phyloP scores from a whole-genome alignment of 2,329 filamentous ascomycete species.

The Colletotrichum incanum region DNA sequence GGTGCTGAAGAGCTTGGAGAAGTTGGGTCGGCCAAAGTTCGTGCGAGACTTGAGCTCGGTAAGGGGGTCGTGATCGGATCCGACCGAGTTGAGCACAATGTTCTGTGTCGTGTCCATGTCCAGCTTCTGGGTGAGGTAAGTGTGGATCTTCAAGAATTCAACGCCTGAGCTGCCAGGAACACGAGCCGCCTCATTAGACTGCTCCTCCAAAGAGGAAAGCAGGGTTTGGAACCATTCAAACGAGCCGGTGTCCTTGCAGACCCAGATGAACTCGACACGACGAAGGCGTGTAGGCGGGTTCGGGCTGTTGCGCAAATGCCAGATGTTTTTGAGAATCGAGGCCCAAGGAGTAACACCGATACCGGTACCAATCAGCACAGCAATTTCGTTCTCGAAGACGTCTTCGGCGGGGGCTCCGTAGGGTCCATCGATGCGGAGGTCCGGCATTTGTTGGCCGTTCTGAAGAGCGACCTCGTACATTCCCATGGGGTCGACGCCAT shows the following conservation, averaged over 20 bases:
- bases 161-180: conserved; percentile 77
- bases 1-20: conserved; percentile 81
- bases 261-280: conserved; percentile 99
- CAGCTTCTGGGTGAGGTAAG: conserved; percentile 94
- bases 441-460: conserved; percentile 93
- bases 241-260: conserved; percentile 94
- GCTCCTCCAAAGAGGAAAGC: conserved; percentile 89
- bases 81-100: conserved; percentile 96
- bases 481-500: conserved; percentile 90
- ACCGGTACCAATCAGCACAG: conserved; percentile 87
- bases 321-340: conserved; percentile 95
- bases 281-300: conserved; percentile 92
- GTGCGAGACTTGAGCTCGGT: conserved; percentile 92
- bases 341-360: conserved; percentile 93
- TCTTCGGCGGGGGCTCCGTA: conserved; percentile 98
- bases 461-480: conserved; percentile 98
- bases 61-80: conserved; percentile 87
- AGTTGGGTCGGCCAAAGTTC: conserved; percentile 96
- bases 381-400: conserved; percentile 94
- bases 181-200: conserved; percentile 80
- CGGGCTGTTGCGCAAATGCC: conserved; percentile 91
- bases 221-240: conserved; percentile 99
- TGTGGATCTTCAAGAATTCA: conserved; percentile 98
- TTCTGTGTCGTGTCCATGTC: conserved; percentile 95
- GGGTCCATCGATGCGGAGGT: conserved; percentile 91